Evolutionary conservation across 306 rosid genomes (phyloP).

Genomic region (Echinosophora koreensis): DNA sequence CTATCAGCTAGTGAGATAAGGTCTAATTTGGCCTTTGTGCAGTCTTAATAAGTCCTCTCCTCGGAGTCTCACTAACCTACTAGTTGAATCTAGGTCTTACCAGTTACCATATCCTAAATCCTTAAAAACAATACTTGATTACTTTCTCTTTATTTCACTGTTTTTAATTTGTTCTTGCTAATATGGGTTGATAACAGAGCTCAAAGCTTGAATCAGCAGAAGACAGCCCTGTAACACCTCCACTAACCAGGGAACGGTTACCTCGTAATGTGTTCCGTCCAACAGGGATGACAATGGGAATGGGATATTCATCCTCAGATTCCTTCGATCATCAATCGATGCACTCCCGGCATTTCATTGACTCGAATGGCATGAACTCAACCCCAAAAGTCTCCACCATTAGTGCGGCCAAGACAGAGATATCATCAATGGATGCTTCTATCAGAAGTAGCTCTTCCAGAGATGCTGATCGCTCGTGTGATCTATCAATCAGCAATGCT

Average conservation of each 20-base stretch:
- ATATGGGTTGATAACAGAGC: slow-evolving; percentile 49
- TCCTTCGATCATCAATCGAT: slow-evolving; percentile 60
- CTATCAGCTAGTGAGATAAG: no score
- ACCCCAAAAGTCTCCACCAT: slow-evolving; percentile 71
- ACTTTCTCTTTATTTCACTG: background rate
- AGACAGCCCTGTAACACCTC: slow-evolving; percentile 67
- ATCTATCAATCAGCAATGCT: slow-evolving; percentile 65
- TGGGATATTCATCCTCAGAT: slow-evolving; percentile 72
- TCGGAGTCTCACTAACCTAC: no score
- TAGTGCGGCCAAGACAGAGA: slow-evolving; percentile 69
- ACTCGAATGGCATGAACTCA: slow-evolving; percentile 54
- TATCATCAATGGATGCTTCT: slow-evolving; percentile 69
- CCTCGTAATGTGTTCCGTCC: slow-evolving; percentile 65
- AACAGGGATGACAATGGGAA: slow-evolving; percentile 57
- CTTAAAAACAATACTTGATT: no score
- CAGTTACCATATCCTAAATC: no score
- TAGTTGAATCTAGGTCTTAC: no score
- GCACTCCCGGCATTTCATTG: slow-evolving; percentile 58
- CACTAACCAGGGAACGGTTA: slow-evolving; percentile 53
- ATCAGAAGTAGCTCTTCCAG: slow-evolving; percentile 70
- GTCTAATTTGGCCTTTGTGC: no score
- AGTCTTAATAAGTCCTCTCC: no score
- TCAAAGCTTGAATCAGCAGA: slow-evolving; percentile 69
- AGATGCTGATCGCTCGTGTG: slow-evolving; percentile 67
- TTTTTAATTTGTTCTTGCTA: background rate